Evolutionary conservation across 106 monocot species (phyloP).

Genomic region (Chionographis japonica): DNA sequence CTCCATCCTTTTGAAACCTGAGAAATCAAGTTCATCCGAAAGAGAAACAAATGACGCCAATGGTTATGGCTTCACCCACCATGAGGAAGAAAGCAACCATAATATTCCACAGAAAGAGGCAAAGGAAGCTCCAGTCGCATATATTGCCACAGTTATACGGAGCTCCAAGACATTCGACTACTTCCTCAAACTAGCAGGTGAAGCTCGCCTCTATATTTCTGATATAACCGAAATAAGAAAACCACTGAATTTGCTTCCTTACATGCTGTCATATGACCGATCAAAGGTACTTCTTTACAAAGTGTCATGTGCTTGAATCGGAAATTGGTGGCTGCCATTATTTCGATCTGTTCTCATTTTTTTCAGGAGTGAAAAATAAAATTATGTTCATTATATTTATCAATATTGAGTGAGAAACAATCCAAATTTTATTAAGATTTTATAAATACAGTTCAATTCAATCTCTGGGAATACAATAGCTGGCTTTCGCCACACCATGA

Average conservation of each 20-base stretch:
- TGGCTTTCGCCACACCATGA: no score
- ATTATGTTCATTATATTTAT: no score
- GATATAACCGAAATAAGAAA: constrained; percentile 45
- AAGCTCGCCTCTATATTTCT: constrained; percentile 39
- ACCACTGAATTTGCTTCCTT: constrained; percentile 62
- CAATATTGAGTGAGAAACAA: no score
- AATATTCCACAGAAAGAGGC: background rate
- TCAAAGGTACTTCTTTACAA: constrained; percentile 42
- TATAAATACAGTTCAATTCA: no score
- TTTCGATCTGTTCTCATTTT: no score
- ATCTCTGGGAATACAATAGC: no score
- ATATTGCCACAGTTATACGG: constrained; percentile 76
- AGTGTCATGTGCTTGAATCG: constrained; percentile 16
- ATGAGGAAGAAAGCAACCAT: background rate
- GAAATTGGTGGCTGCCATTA: no score
- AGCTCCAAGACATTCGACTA: constrained; percentile 62
- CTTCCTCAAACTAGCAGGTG: constrained; percentile 43
- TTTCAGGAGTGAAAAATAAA: no score
- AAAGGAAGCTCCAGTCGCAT: constrained; percentile 42
- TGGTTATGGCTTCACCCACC: no score
- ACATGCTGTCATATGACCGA: constrained; percentile 79
- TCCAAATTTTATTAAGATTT: no score
- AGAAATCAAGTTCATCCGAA: background rate
- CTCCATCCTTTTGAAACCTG: constrained; percentile 37
- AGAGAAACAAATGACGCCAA: background rate